phyloP scores from a whole-genome alignment of 2,329 filamentous ascomycete species.

The Dactylella cylindrospora region DNA sequence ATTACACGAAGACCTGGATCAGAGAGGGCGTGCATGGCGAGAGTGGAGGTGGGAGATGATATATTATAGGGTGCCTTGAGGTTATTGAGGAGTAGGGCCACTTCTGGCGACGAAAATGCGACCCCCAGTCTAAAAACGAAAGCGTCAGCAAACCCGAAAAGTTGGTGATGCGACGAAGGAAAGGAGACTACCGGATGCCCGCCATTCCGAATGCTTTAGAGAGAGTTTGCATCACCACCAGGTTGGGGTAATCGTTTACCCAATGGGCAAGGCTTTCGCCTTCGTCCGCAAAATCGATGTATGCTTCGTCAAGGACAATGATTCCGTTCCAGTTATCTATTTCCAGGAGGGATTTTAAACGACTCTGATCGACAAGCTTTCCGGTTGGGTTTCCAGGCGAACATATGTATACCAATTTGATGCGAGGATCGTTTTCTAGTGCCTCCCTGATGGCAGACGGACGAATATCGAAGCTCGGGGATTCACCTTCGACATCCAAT shows the following conservation, averaged over 20 bases:
- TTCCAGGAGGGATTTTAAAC: constrained; percentile 72
- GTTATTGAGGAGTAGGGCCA: constrained; percentile 81
- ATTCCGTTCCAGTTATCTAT: constrained; percentile 95
- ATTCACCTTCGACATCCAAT: constrained; percentile 51
- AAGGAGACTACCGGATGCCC: constrained; percentile 66
- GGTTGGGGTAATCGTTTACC: constrained; percentile 88
- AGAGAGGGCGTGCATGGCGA: constrained; percentile 73
- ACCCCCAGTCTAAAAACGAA: constrained; percentile 63
- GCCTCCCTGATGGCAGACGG: constrained; percentile 66
- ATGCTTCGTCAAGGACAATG: constrained; percentile 91
- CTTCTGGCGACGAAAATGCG: constrained; percentile 72
- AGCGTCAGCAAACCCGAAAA: neutral
- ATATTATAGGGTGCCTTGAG: constrained; percentile 97
- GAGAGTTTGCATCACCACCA: constrained; percentile 98
- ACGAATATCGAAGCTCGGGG: constrained; percentile 73
- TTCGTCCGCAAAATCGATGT: constrained; percentile 86
- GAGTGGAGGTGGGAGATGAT: constrained; percentile 77
- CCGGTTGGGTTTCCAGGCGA: constrained; percentile 94
- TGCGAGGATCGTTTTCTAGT: constrained; percentile 64
- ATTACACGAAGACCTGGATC: constrained; percentile 70
- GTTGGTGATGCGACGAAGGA: neutral
- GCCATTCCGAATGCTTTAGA: constrained; percentile 96
- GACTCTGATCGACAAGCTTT: constrained; percentile 69
- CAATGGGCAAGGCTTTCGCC: constrained; percentile 83
- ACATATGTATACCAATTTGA: constrained; percentile 92